A percentile compares a stretch with the other conserved stretches of the same genome.
phyloP scores from a whole-genome alignment of 2,329 filamentous ascomycete species.

The Colletotrichum cordylinicola region DNA sequence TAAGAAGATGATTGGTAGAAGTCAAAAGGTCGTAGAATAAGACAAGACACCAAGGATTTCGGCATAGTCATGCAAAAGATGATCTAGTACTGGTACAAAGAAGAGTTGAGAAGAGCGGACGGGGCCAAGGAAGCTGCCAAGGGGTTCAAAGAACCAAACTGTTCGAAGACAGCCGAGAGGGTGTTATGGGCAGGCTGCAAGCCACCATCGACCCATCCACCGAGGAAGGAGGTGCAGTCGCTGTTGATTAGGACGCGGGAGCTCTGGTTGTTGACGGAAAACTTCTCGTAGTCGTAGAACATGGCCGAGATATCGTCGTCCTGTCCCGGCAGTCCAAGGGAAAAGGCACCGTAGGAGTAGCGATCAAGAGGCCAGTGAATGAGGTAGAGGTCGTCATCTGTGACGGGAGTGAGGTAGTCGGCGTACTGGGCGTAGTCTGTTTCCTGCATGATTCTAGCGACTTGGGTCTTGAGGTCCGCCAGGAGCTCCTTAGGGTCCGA shows the following conservation, averaged over 20 bases:
- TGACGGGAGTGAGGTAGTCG: background rate
- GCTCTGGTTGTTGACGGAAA: background rate
- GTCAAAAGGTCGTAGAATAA: background rate
- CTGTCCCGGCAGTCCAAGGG: background rate
- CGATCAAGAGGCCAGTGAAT: conserved; percentile 1
- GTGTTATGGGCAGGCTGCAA: conserved; percentile 1
- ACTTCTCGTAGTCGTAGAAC: background rate
- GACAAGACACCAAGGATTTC: background rate
- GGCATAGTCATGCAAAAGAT: background rate
- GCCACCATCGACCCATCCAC: background rate
- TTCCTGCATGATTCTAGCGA: background rate
- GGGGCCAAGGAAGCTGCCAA: background rate
- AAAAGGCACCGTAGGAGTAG: background rate
- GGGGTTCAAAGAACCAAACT: background rate
- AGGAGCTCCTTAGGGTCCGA: background rate
- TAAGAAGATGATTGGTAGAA: background rate
- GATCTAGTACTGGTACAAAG: background rate
- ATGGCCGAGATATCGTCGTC: background rate
- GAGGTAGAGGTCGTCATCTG: background rate
- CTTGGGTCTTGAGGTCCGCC: background rate
- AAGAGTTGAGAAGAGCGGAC: background rate
- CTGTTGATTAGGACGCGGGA: background rate
- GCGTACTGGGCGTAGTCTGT: background rate
- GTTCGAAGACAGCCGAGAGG: background rate
- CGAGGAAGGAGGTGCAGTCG: background rate